These are phyloP conservation scores for Malus hybrid DNA, from an alignment of 331 rosid species.

Conservation along the genomic window DNA sequence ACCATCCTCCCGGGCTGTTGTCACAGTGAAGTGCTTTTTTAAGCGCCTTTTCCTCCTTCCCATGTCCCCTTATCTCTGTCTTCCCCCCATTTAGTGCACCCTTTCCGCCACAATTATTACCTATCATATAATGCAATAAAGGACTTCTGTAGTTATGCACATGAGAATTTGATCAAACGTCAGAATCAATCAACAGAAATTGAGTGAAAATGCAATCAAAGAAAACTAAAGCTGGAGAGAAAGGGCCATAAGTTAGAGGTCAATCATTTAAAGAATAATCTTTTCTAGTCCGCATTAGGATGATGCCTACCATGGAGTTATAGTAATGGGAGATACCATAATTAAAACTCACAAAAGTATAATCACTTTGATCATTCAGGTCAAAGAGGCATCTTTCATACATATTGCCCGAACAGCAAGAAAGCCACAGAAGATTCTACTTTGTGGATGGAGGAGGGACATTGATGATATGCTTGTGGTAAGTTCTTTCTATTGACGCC, in stretches of 20 bases:
- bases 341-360: slow-evolving; percentile 29
- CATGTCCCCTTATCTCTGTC: not conserved
- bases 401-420: slow-evolving; percentile 37
- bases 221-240: not conserved
- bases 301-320: slow-evolving; percentile 23
- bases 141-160: too few relatives aligned
- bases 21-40: not conserved
- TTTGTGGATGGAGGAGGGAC: slow-evolving; percentile 55
- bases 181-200: not conserved
- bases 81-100: too few relatives aligned
- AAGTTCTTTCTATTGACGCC: slow-evolving; percentile 29
- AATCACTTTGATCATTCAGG: slow-evolving; percentile 46
- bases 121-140: too few relatives aligned
- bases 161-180: not conserved
- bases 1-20: not conserved
- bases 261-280: not conserved
- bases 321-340: slow-evolving; percentile 24
- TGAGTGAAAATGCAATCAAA: not conserved
- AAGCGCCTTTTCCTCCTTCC: not conserved
- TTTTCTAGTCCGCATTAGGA: slow-evolving; percentile 14
- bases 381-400: slow-evolving; percentile 38
- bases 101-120: too few relatives aligned
- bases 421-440: slow-evolving; percentile 44
- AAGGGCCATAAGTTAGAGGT: not conserved
- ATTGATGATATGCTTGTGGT: slow-evolving; percentile 54